phyloP scores from a whole-genome alignment of 495 filamentous ascomycete species.

The Penicillium soppii region DNA sequence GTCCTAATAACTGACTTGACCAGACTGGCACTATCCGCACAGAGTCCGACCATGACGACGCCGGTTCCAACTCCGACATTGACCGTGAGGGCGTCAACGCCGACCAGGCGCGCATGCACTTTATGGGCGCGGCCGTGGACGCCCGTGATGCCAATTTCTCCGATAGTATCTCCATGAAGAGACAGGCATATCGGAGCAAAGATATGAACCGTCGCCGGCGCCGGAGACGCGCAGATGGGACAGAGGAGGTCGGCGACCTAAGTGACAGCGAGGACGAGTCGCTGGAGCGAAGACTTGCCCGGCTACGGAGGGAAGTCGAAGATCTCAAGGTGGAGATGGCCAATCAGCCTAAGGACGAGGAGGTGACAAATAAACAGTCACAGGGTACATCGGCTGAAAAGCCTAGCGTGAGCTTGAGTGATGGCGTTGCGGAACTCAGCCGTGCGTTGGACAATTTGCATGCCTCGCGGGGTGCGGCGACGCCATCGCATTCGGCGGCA shows the following conservation, averaged over 20 bases:
- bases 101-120: conserved; percentile 74
- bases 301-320: conserved; percentile 73
- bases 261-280: conserved; percentile 72
- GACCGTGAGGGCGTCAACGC: conserved; percentile 71
- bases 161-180: conserved; percentile 72
- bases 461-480: conserved; percentile 31
- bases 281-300: conserved; percentile 72
- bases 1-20: conserved; percentile 10
- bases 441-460: conserved; percentile 58
- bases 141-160: conserved; percentile 78
- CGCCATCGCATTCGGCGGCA: conserved; percentile 35
- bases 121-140: conserved; percentile 71
- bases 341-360: conserved; percentile 9
- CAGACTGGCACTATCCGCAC: conserved; percentile 67
- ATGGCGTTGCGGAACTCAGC: conserved; percentile 60
- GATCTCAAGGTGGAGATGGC: conserved; percentile 69
- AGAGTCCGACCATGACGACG: conserved; percentile 60
- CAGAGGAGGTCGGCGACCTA: conserved; percentile 61
- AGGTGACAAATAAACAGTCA: not conserved
- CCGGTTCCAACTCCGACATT: conserved; percentile 59
- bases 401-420: conserved; percentile 34
- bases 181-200: conserved; percentile 76
- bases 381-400: conserved; percentile 15
- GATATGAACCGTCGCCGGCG: conserved; percentile 51
- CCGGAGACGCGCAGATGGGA: conserved; percentile 52